Conservation (phyloP, 2,329 filamentous ascomycete genomes). For the Colletotrichum sp. region DNA sequence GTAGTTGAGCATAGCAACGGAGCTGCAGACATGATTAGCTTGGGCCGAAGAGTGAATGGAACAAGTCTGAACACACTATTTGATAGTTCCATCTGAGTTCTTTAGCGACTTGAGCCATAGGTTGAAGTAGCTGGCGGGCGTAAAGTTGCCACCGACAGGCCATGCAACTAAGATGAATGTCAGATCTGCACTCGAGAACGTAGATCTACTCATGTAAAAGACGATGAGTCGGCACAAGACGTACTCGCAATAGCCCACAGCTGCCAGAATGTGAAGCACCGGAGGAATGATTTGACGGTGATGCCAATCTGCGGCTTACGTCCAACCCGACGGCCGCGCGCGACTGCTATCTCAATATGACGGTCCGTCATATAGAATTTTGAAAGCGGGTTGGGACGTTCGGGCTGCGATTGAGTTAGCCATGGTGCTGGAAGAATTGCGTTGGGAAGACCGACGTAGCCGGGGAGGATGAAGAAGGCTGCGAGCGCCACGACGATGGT, state of each 20-base stretch:
- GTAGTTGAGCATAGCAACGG: slow-evolving; percentile 11
- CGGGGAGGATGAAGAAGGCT: slow-evolving; percentile 9
- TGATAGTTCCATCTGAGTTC: slow-evolving; percentile 3
- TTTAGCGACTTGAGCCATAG: slow-evolving; percentile 4
- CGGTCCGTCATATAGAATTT: slow-evolving; percentile 6
- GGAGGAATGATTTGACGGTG: slow-evolving; percentile 1
- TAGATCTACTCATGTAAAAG: fast-evolving
- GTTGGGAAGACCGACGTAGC: neutral
- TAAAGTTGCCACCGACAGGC: slow-evolving; percentile 11
- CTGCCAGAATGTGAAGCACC: slow-evolving; percentile 13
- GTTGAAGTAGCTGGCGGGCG: slow-evolving; percentile 8
- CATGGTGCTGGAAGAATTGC: fast-evolving
- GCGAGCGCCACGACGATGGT: slow-evolving; percentile 3
- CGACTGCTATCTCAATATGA: slow-evolving; percentile 4
- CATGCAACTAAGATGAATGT: neutral
- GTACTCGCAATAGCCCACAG: slow-evolving; percentile 6
- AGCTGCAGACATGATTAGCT: neutral
- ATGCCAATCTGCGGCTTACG: slow-evolving; percentile 14
- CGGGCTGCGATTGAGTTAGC: neutral
- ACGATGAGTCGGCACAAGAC: neutral
- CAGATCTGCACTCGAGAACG: neutral
- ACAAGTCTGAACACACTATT: neutral
- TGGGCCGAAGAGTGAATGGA: fast-evolving
- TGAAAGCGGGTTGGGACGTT: neutral
- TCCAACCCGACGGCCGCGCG: neutral